Base-by-base conservation (phyloP, 2,329 filamentous ascomycete species). In the Corinectria fuckeliana region DNA sequence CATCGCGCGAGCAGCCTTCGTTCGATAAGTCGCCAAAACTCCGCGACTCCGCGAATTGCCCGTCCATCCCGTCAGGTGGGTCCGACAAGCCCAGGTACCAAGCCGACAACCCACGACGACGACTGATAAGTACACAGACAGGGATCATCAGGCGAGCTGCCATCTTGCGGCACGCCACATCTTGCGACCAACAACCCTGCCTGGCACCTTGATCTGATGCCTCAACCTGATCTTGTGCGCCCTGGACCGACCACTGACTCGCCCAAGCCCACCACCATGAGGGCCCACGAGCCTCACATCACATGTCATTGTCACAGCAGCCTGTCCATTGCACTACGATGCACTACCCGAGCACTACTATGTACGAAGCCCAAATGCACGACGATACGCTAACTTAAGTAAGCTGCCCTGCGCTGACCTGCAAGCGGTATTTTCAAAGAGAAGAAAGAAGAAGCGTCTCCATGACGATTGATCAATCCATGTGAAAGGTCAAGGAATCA, bases 121-220 rank as follows among this genome's bases (percentile, higher is more conserved):
- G 63, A 67, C 60, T 65, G 66, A 68, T 69, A 70, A 62, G 64
- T 69, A 63, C 65, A 45, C 47, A 34, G 32, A 42, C 68, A 67
- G 57, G 68, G 68, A 63, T 71, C 65, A 67, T 69, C 68, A 71
- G 67, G 56, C 67, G 65, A 71, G 68, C 65, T 63, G 64, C 64
- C 57, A 63, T 60, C 50, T 49, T 49, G 60, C 61, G 62, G 68
- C 67, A 66, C 64, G 62, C 68, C 65, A 71, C 64, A 69, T 67
- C 68, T 69, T 61, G 58, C 65, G 65, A 69, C 67, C 64, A 30
- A 47, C 58, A 28, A 61, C 63, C 64, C 63, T 64, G 54, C 45
- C 61, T 62, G 51, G 52, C 54, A 59, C 51, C 56, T 69, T 66
- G 58, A 69, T 67, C 60, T 62, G 59, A 66, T 69, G 58, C 61